These are phyloP conservation scores for Mallotus japonicus DNA, from an alignment of 441 rosid species.

Conservation along the genomic window DNA sequence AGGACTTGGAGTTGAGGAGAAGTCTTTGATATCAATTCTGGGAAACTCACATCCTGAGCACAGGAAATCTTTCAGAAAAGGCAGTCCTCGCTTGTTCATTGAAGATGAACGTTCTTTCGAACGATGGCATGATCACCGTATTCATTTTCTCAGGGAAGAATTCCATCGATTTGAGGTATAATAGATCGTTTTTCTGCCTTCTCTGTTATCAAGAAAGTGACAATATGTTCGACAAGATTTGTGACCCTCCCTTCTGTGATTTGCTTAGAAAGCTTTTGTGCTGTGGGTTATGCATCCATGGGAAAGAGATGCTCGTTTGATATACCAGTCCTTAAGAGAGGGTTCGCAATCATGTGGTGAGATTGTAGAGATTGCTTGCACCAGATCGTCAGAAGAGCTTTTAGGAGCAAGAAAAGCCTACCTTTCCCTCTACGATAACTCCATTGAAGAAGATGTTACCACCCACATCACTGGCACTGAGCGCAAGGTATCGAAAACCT, in stretches of 20 bases:
- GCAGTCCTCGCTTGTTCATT: constrained; percentile 45
- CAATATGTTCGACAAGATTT: background rate
- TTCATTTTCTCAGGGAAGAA: constrained; percentile 65
- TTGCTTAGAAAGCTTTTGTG: constrained; percentile 58
- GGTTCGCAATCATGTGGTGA: constrained; percentile 49
- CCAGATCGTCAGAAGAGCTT: constrained; percentile 72
- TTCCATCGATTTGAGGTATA: constrained; percentile 72
- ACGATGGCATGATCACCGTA: constrained; percentile 54
- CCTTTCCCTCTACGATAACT: constrained; percentile 77
- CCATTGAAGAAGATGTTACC: constrained; percentile 81
- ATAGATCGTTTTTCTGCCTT: background rate
- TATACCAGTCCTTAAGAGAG: constrained; percentile 55
- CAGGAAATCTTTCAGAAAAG: constrained; percentile 49
- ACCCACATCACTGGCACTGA: constrained; percentile 42
- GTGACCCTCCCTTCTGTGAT: background rate
- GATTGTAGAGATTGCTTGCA: constrained; percentile 75
- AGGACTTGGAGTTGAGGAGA: constrained; percentile 90
- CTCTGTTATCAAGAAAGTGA: background rate
- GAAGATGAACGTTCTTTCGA: constrained; percentile 76
- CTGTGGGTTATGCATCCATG: constrained; percentile 86
- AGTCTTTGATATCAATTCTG: constrained; percentile 45
- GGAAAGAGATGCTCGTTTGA: constrained; percentile 89
- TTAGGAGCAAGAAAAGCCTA: constrained; percentile 87
- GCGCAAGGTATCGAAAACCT: constrained; percentile 47
- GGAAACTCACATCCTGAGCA: constrained; percentile 65